phyloP scores from a whole-genome alignment of 164 flowering plant genomes.

The Stephania cephalantha region DNA sequence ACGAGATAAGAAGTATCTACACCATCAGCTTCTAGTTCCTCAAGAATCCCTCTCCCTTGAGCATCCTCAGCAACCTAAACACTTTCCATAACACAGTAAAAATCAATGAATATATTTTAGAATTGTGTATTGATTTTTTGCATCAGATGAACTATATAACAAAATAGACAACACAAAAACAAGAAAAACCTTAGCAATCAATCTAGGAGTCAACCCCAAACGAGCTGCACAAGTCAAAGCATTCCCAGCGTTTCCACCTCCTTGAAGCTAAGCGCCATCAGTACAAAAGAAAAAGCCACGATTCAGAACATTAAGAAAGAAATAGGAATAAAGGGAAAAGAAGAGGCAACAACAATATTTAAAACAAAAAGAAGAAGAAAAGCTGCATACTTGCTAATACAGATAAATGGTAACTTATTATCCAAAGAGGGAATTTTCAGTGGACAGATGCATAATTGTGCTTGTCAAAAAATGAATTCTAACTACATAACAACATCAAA shows the following conservation, averaged over 20 bases:
- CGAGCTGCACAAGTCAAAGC: slow-evolving; percentile 86
- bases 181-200: slow-evolving; percentile 63
- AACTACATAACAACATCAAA: neutral
- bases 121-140: neutral
- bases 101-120: neutral
- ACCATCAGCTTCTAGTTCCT: slow-evolving; percentile 80
- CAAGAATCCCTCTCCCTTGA: slow-evolving; percentile 61
- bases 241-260: slow-evolving; percentile 94
- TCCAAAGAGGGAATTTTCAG: neutral
- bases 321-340: too few species aligned
- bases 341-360: too few species aligned
- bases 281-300: neutral
- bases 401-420: neutral
- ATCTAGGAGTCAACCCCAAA: slow-evolving; percentile 66
- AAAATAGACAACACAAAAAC: neutral
- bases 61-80: slow-evolving; percentile 71
- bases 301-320: too few species aligned
- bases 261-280: slow-evolving; percentile 55
- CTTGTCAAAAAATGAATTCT: neutral
- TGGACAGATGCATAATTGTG: neutral
- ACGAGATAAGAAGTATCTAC: slow-evolving; percentile 75
- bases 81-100: neutral
- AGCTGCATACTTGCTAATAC: neutral
- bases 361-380: too few species aligned
- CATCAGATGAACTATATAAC: neutral